Base-by-base conservation (phyloP, 345 rosid genomes). In the Camelina laxa region DNA sequence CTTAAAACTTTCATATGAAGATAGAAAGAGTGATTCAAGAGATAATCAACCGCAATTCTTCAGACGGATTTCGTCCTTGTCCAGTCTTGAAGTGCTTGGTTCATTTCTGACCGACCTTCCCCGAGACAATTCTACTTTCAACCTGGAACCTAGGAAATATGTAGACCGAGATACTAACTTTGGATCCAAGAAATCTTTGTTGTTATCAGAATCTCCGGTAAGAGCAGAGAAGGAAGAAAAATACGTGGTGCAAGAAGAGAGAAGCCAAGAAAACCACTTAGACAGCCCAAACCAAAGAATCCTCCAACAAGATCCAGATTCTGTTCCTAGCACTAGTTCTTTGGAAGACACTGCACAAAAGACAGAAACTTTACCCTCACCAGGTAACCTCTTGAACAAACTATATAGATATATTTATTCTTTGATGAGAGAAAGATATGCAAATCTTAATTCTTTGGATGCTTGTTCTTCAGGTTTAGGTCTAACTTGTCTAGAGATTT, bases 21-120 rank as follows among this genome's bases (percentile, higher is more conserved):
- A 81, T 33, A 77, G 42, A 24, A 85, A 72, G 49, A 63, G 38
- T 33, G 63, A 75, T 20, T 50, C 82, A 0, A 69, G 72, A 69
- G 74, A 75, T 2, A 42, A 53, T 35, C 60, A 64, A 56, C 79
- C 85, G 22, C 79, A 74, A 47, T 82, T 89, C 79, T 87, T 85
- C 77, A 79, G 86, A 65, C 82, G 99, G 77, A 77, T 90, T 74
- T 91, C 89, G 30, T 92, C 99, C 49, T 70, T 95, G 70, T 85
- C 97, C 16, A 93, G 90, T 62, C 84, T 87, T 36, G 97, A 91
- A 41, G 85, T 86, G 49, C 76, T 90, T 24, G 78, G 70, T 79
- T 84, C 85, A 53, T 69, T 91, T 63, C 61, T 88, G 20, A 77
- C 74, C 6, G 96, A 87, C 58, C 59, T 76, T 5, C 77, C 87